phyloP scores from a whole-genome alignment of 2,329 filamentous ascomycete species.

The Macrophomina pseudophaseolina region DNA sequence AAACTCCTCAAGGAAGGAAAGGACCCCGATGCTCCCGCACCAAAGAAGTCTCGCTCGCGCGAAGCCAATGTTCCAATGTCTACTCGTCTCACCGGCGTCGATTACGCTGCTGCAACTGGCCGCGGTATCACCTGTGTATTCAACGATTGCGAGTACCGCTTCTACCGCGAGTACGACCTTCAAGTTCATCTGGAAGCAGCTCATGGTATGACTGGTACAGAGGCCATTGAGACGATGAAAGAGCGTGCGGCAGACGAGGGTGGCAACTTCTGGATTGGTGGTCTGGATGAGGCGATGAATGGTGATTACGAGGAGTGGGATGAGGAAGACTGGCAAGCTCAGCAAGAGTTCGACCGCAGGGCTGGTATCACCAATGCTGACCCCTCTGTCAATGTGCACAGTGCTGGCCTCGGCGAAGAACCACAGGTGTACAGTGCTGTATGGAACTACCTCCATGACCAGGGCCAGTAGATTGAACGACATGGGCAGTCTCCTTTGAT shows the following conservation, averaged over 20 bases:
- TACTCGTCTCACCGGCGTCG: conserved; percentile 60
- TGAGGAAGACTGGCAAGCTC: conserved; percentile 13
- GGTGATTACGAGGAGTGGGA: background rate
- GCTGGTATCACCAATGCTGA: conserved; percentile 14
- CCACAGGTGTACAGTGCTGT: conserved; percentile 18
- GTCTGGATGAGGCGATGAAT: conserved; percentile 30
- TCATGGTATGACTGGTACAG: conserved; percentile 45
- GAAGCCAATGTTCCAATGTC: conserved; percentile 38
- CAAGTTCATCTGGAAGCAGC: conserved; percentile 58
- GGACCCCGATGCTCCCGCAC: conserved; percentile 1
- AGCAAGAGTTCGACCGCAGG: conserved; percentile 23
- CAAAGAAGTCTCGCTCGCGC: conserved; percentile 12
- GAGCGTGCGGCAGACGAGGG: conserved; percentile 48
- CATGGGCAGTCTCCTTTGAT: background rate
- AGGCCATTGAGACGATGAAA: conserved; percentile 44
- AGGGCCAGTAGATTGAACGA: background rate
- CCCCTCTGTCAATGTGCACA: conserved; percentile 9
- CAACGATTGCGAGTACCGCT: conserved; percentile 38
- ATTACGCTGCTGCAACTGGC: conserved; percentile 57
- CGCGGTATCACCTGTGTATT: conserved; percentile 59
- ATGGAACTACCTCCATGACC: conserved; percentile 21
- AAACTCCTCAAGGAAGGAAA: conserved; percentile 45
- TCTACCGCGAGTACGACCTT: conserved; percentile 63
- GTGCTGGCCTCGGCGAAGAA: background rate
- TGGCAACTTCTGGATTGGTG: conserved; percentile 55